Base-by-base conservation (phyloP, 768 basidiomycete species). In the Lentinula sp. region DNA sequence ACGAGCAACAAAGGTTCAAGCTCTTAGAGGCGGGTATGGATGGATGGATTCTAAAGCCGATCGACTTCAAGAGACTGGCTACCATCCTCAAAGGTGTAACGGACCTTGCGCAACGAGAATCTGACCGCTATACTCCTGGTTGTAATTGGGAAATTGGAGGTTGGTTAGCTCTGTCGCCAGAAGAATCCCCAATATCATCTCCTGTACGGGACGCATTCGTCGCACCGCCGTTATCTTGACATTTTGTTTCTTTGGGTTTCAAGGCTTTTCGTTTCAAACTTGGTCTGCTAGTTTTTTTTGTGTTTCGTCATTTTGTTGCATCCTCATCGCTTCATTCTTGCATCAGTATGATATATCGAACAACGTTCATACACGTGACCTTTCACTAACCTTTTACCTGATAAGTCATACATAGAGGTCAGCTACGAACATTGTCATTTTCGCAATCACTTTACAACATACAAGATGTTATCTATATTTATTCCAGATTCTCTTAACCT, bases 1-100 rank as follows among this genome's bases (percentile, higher is more conserved):
- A 73, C 40, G 86, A 88, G 64, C 72, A 71, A 16, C 84, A 88
- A 66, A 78, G 83, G 3, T 71, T 77, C 0, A 79, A 86, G 58
- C 71, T 91, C 56, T 70, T 75, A 7, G 68, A 75, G 11, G 71
- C 77, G 50, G 85, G 89, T 43, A 80, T 91, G 69, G 89, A 91
- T 68, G 91, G 91, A 4, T 94, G 89, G 89, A 82, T 91, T 16
- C 74, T 93, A 63, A 93, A 93, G 71, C 92, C 91, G 0, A 85
- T 93, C 64, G 86, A 91, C 69, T 92, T 90, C 71, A 81, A 83
- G 63, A 78, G 91, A 13, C 77, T 93, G 10, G 71, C 78, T 23
- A 67, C 71, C 2, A 75, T 94, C 35, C 69, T 93, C 21, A 71
- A 74, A 10, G 90, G 89, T 0, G 78, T 90, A 13, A 77, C 75